Percentiles rank a stretch among this genome's conserved stretches.
phyloP scores from a whole-genome alignment of 2,329 filamentous ascomycete species.

The Pseudonectria buxi region DNA sequence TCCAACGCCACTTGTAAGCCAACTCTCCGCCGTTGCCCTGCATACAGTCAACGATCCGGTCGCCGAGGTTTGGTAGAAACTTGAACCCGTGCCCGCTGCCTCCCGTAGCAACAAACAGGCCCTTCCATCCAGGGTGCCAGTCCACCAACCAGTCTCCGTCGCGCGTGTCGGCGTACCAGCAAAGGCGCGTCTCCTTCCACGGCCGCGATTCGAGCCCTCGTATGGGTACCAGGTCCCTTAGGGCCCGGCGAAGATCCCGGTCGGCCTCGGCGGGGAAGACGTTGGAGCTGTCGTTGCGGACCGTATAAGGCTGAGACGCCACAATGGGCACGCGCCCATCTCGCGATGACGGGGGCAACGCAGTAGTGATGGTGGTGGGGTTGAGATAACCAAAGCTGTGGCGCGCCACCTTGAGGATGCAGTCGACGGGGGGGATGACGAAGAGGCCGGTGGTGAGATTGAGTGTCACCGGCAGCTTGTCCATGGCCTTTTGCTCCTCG shows the following conservation, averaged over 20 bases:
- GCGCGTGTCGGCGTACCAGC: constrained; percentile 72
- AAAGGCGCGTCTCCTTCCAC: constrained; percentile 57
- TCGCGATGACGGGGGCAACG: constrained; percentile 25
- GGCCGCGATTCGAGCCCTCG: constrained; percentile 49
- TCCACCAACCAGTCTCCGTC: constrained; percentile 66
- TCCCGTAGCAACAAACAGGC: constrained; percentile 55
- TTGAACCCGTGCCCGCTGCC: constrained; percentile 63
- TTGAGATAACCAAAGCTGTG: constrained; percentile 64
- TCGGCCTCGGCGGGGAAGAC: constrained; percentile 55
- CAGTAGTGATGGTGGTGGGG: constrained; percentile 32
- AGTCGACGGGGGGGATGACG: constrained; percentile 60
- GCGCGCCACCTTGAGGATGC: constrained; percentile 61
- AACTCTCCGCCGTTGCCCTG: constrained; percentile 43
- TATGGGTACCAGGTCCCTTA: constrained; percentile 54
- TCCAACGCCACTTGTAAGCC: constrained; percentile 56
- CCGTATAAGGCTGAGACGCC: constrained; percentile 30
- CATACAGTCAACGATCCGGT: constrained; percentile 53
- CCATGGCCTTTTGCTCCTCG: constrained; percentile 60
- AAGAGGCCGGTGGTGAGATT: constrained; percentile 68
- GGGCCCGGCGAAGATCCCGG: constrained; percentile 51
- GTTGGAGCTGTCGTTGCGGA: constrained; percentile 34
- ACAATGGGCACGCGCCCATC: constrained; percentile 24
- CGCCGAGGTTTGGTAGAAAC: constrained; percentile 60
- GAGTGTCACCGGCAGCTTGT: constrained; percentile 62
- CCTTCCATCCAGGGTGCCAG: constrained; percentile 56